Percentiles rank a stretch among this genome's conserved stretches.
phyloP scores from a whole-genome alignment of 306 rosid species.

The Gastrolobium villosum region DNA sequence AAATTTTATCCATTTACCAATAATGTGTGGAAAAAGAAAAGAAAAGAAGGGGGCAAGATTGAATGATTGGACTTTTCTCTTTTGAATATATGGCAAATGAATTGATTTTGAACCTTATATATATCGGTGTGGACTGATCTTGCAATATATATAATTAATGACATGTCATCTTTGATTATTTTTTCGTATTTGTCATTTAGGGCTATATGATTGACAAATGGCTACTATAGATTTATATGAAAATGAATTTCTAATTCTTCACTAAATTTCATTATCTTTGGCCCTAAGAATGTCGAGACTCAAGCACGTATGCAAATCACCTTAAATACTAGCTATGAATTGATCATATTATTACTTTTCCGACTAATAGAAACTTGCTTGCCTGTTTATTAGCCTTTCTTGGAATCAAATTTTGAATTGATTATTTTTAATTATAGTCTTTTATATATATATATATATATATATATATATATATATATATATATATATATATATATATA shows the following conservation, averaged over 20 bases:
- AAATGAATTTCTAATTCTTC: not conserved
- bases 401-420: not conserved
- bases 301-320: not conserved
- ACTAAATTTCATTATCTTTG: not conserved
- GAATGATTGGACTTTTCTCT: not conserved
- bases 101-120: not conserved
- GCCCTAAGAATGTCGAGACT: constrained; percentile 5
- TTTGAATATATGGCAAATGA: not conserved
- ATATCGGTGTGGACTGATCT: not conserved
- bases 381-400: not conserved
- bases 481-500: too few species aligned
- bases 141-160: not conserved
- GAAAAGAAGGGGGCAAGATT: not conserved
- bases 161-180: not conserved
- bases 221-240: not conserved
- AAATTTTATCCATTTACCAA: not conserved
- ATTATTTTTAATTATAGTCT: not conserved
- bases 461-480: too few species aligned
- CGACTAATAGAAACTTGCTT: not conserved
- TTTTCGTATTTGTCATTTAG: not conserved
- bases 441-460: not conserved
- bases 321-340: not conserved
- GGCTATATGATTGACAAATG: constrained; percentile 5
- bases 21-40: not conserved
- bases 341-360: not conserved